These are phyloP conservation scores for Salpingoeca rosetta DNA, from an alignment of 78 protist genomes.

Conservation along the genomic window DNA sequence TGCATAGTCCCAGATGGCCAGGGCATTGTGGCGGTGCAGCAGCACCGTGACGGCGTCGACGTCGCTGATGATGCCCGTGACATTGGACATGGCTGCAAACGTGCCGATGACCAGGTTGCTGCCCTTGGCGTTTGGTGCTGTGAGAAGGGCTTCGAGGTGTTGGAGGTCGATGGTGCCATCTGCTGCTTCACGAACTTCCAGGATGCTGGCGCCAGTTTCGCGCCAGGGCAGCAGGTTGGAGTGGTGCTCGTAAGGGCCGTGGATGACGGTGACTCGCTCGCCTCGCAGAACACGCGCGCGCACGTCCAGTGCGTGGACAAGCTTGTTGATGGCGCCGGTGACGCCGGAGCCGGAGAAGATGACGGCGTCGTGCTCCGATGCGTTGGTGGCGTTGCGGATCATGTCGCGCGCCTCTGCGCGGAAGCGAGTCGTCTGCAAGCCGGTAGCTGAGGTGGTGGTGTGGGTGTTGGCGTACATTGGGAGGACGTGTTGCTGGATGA, in stretches of 20 bases:
- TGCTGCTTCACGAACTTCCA: slow-evolving; percentile 16
- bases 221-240: slow-evolving; percentile 86
- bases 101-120: slow-evolving; percentile 40
- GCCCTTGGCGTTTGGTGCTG: background rate
- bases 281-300: background rate
- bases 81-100: slow-evolving; percentile 76
- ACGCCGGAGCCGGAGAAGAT: slow-evolving; percentile 63
- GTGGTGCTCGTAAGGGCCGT: slow-evolving; percentile 87
- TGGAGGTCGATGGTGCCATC: slow-evolving; percentile 32
- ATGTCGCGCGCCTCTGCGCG: slow-evolving; percentile 62
- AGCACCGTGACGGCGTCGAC: slow-evolving; percentile 35
- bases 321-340: slow-evolving; percentile 47
- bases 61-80: slow-evolving; percentile 71
- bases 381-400: slow-evolving; percentile 16
- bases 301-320: slow-evolving; percentile 30
- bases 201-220: slow-evolving; percentile 46
- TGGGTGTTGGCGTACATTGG: slow-evolving; percentile 85
- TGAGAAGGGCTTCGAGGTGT: slow-evolving; percentile 21
- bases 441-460: slow-evolving; percentile 60
- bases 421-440: slow-evolving; percentile 53
- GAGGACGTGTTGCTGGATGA: slow-evolving; percentile 36
- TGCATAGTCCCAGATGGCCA: slow-evolving; percentile 77
- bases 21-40: slow-evolving; percentile 56
- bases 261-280: slow-evolving; percentile 31
- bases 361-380: slow-evolving; percentile 40